Evolutionary conservation across 2,329 filamentous ascomycete genomes (phyloP), one percentile per base, ranked within the genome.

Genomic region (Trichoderma polysporum): DNA sequence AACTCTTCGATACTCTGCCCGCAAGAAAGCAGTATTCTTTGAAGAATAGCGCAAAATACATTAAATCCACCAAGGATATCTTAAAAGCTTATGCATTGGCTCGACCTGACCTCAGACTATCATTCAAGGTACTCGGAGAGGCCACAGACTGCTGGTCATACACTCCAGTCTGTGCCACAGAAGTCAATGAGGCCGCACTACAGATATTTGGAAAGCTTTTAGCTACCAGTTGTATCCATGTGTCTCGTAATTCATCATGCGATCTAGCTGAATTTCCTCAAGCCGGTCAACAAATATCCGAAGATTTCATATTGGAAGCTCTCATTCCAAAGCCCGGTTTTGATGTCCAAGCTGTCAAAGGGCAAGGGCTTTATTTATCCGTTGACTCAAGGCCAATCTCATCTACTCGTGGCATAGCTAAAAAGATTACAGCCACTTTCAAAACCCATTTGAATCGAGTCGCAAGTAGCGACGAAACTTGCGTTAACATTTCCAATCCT

Each of bases 371-470:
- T 4, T 93, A 88, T 74, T 77, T 93, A 35, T 91, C 89, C 0
- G 81, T 94, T 25, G 90, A 94, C 73, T 82, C 82, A 15, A 84
- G 91, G 19, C 91, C 91, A 3, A 79, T 94, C 15, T 84, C 85
- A 2, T 73, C 82, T 7, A 74, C 76, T 2, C 80, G 82, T 64
- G 88, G 88, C 1, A 85, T 83, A 0, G 82, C 85, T 53, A 91
- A 88, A 75, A 87, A 87, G 71, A 77, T 93, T 2, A 68, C 83
- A 1, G 76, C 77, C 0, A 77, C 83, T 0, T 88, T 89, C 73
- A 86, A 83, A 68, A 79, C 81, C 1, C 79, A 82, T 64, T 65
- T 91, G 22, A 68, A 69, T 76, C 74, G 70, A 72, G 71, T 62
- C 66, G 70, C 69, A 70, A 72, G 53, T 4, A 68, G 33, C 29